Evolutionary conservation across 2,329 filamentous ascomycete genomes (phyloP).

Genomic region (Botryotinia globosa): DNA sequence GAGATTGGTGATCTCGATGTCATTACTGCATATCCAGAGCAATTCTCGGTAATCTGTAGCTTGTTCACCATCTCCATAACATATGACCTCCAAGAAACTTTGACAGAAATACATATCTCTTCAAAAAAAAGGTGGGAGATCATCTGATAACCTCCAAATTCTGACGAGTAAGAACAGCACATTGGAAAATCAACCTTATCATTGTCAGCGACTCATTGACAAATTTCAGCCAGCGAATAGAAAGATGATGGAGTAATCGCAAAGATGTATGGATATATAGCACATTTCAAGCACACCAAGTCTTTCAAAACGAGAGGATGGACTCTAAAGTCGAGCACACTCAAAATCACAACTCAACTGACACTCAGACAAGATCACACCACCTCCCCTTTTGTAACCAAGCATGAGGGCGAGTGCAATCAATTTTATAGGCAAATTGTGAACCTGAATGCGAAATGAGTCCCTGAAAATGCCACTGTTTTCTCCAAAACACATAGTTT

Average conservation of each 20-base stretch:
- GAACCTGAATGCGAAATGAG: not conserved
- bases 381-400: not conserved
- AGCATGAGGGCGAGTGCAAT: not conserved
- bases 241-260: too few species aligned
- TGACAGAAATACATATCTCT: not conserved
- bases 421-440: too few species aligned
- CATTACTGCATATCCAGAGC: not conserved
- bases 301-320: not conserved
- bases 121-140: fast-evolving
- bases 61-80: fast-evolving
- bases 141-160: not conserved
- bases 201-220: fast-evolving
- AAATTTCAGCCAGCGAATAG: not conserved
- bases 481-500: not conserved
- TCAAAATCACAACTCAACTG: not conserved
- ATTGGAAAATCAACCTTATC: fast-evolving
- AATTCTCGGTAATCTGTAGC: fast-evolving
- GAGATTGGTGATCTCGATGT: not conserved
- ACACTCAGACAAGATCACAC: not conserved
- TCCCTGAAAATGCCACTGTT: too few species aligned
- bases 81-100: fast-evolving
- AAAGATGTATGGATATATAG: not conserved
- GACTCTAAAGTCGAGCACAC: not conserved
- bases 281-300: not conserved
- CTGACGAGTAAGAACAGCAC: fast-evolving